Base-by-base conservation (phyloP, 108 stramenopile species). In the Pseudonitzschia pungens region DNA sequence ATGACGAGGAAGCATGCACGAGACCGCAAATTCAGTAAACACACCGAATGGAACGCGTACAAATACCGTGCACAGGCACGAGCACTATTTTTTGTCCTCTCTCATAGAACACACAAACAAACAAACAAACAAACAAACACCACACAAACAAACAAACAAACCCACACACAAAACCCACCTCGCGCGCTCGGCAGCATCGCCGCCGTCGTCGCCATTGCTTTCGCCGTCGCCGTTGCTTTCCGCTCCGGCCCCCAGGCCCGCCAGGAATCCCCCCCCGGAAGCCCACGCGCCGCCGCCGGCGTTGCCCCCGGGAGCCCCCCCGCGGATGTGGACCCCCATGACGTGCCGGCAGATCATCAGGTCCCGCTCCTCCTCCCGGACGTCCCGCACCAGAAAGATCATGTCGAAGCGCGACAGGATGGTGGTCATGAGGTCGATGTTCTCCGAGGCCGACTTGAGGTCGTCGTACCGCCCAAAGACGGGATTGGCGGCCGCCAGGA, bases 401-500 rank as follows among this genome's bases (percentile, higher is more conserved):
- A 98, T 83, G 77, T 99, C 99, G 83, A 99, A 99, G 28, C 99
- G 89, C 26, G 92, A 93, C 55, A 99, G 74, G 68, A 99, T 98
- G 20, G 98, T 99, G 24, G 97, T 95, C 97, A 98, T 96, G 54
- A 99, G 83, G 68, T 99, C 96, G 70, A 99, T 99, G 79, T 99
- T 99, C 69, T 99, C 99, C 3, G 91, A 87, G 0, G 97, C 97
- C 11, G 89, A 89, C 75, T 95, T 94, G 36, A 96, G 82, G 83
- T 98, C 98, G 75, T 99, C 97, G 75, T 99, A 99, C 10, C 98
- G 89, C 45, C 99, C 98, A 82, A 86, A 98, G 52, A 99, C 97
- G 20, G 99, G 99, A 70, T 99, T 99, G 53, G 99, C 99, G n/a
- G 99, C 98, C 1, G 99, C 99, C 10, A 99, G 80, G 18, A 99